Evolutionary conservation across 2,329 filamentous ascomycete species (phyloP), one percentile per base, ranked within the genome.

Genomic region (Monosporascus sp.): DNA sequence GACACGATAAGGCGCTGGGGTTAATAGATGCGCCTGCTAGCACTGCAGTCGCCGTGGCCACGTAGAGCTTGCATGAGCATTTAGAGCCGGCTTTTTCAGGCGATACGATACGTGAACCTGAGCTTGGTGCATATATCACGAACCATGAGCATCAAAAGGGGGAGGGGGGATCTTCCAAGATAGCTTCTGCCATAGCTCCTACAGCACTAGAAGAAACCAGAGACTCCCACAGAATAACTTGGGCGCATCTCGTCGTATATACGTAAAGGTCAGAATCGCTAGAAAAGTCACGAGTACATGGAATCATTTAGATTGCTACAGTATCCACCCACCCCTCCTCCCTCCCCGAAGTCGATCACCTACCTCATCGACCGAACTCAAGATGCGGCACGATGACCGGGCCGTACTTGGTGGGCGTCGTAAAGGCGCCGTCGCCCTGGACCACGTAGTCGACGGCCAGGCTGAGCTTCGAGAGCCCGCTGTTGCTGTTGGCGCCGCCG

Each of bases 401-500:
- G 0, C 94, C 94, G 69, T 96, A 99, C 75, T 99, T 99, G 61
- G 94, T 92, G 48, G 94, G 90, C 59, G 82, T 80, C 40, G 84
- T 88, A 70, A 88, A 93, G 1, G 84, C 82, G 1, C 89, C 88
- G 62, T 97, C 93, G 1, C 89, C 91, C 72, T 99, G 94, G 22
- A 99, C 93, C 70, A 99, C 90, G 69, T 97, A 99, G 70, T 99
- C 94, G 2, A 96, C 89, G 1, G 93, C 94, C 45, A 99, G 74
- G 72, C 90, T 96, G 64, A 99, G 69, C 74, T 86, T 89, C 52
- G 75, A 78, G 53, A 85, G 63, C 1, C 2, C 82, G 75, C 51
- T 76, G 70, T 62, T 72, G 70, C 38, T 71, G 69, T 38, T 72
- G 66, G 47, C 72, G 63, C 65, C 70, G 56, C 51, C 47, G 48